Conservation (phyloP, 805 yeast genomes). For the Sugiyamaella mastotermitis region DNA sequence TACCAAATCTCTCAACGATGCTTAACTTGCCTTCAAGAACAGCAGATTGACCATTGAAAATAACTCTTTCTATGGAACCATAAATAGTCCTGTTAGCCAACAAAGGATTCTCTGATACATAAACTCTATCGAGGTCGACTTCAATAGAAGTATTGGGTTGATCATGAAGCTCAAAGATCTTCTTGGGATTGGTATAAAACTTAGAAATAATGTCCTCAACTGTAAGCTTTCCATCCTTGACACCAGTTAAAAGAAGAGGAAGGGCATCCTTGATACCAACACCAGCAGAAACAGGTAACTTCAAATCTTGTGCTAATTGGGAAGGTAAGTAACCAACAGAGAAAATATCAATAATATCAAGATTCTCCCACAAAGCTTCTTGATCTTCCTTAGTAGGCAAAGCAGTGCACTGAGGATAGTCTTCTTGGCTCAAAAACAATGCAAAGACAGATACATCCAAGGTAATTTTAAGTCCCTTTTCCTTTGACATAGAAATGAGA, state of each 20-base stretch:
- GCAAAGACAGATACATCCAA: constrained; percentile 83
- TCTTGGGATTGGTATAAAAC: constrained; percentile 75
- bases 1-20: constrained; percentile 52
- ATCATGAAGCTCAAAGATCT: constrained; percentile 75
- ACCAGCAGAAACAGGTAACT: constrained; percentile 59
- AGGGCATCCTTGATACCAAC: constrained; percentile 74
- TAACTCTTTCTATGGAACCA: constrained; percentile 88
- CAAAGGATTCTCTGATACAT: constrained; percentile 39
- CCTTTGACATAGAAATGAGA: constrained; percentile 78
- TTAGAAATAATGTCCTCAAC: constrained; percentile 64
- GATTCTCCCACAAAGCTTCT: constrained; percentile 70
- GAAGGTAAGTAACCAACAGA: constrained; percentile 79
- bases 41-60: constrained; percentile 68
- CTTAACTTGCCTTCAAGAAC: constrained; percentile 78
- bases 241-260: constrained; percentile 78
- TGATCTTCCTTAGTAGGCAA: constrained; percentile 81
- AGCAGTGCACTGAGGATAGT: constrained; percentile 62
- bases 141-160: constrained; percentile 70
- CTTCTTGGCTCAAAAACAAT: constrained; percentile 61
- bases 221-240: constrained; percentile 64
- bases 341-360: constrained; percentile 75
- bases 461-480: constrained; percentile 73
- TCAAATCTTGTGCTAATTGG: constrained; percentile 58
- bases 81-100: constrained; percentile 45
- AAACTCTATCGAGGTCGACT: constrained; percentile 70